Evolutionary conservation across 805 yeast genomes (phyloP).

Genomic region (Schwanniomyces sp.): DNA sequence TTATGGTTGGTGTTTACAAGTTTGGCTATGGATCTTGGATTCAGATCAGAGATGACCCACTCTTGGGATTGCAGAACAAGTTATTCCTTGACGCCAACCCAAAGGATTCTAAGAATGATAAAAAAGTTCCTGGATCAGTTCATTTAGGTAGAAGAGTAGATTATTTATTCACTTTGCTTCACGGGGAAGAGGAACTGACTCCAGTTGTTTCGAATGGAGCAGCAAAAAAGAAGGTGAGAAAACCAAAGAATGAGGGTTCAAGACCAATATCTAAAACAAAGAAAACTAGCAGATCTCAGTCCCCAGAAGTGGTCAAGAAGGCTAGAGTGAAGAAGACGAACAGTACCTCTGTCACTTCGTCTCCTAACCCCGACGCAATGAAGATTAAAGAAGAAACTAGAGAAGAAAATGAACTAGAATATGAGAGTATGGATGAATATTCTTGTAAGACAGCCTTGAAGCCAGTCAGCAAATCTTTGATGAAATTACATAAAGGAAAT

Average conservation of each 20-base stretch:
- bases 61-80: constrained; percentile 81
- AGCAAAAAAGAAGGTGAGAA: constrained; percentile 17
- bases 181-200: constrained; percentile 51
- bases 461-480: constrained; percentile 67
- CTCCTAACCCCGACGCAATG: constrained; percentile 3
- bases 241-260: constrained; percentile 15
- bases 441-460: constrained; percentile 60
- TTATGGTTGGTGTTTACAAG: constrained; percentile 82
- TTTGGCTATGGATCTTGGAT: constrained; percentile 97
- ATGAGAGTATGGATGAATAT: constrained; percentile 77
- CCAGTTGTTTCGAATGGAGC: constrained; percentile 5
- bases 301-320: constrained; percentile 19
- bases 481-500: constrained; percentile 67
- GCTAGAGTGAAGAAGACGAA: constrained; percentile 9
- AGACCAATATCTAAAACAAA: constrained; percentile 14
- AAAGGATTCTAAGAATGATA: constrained; percentile 32
- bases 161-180: constrained; percentile 70
- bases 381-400: constrained; percentile 10
- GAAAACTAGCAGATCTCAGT: constrained; percentile 14
- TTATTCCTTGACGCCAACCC: constrained; percentile 56
- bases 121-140: constrained; percentile 86
- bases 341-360: neutral
- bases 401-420: constrained; percentile 48
- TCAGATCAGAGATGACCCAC: constrained; percentile 93
- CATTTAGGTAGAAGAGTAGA: constrained; percentile 92